Conservation (phyloP, 257 asterid species). For the Forsythia viridissima region DNA sequence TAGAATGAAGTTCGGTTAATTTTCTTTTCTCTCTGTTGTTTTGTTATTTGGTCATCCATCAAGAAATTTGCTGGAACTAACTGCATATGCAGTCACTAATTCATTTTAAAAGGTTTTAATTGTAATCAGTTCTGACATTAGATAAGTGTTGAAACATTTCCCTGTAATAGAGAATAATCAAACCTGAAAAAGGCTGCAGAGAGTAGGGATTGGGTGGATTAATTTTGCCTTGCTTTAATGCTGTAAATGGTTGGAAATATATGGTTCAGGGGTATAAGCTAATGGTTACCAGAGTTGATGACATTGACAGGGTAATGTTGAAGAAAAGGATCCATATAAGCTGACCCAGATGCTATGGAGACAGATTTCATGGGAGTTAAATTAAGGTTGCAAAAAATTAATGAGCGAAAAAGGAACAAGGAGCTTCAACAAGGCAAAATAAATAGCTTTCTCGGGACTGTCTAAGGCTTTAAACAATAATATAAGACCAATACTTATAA, state of each 20-base stretch:
- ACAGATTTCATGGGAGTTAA: constrained; percentile 2
- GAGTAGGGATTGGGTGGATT: not conserved
- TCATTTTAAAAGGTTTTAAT: not conserved
- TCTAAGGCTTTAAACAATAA: not conserved
- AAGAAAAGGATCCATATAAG: not conserved
- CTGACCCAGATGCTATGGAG: not conserved
- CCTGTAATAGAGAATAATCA: not conserved
- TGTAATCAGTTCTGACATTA: not conserved
- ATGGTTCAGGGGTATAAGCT: not conserved
- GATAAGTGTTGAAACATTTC: not conserved
- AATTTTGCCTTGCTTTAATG: not conserved
- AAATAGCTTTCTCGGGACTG: not conserved
- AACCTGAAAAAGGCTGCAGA: not conserved
- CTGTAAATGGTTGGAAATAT: not conserved
- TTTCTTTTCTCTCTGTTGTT: not conserved
- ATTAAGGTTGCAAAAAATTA: not conserved
- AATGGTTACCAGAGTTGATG: not conserved
- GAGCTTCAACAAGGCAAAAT: not conserved
- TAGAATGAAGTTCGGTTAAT: not conserved
- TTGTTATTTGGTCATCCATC: not conserved
- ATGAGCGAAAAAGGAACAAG: not conserved
- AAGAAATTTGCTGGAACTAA: constrained; percentile 7
- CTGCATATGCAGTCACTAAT: not conserved
- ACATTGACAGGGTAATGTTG: not conserved
- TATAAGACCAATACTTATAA: not conserved